Conservation (phyloP, 1,139 yeast species). For the Scheffersomyces lignicola region DNA sequence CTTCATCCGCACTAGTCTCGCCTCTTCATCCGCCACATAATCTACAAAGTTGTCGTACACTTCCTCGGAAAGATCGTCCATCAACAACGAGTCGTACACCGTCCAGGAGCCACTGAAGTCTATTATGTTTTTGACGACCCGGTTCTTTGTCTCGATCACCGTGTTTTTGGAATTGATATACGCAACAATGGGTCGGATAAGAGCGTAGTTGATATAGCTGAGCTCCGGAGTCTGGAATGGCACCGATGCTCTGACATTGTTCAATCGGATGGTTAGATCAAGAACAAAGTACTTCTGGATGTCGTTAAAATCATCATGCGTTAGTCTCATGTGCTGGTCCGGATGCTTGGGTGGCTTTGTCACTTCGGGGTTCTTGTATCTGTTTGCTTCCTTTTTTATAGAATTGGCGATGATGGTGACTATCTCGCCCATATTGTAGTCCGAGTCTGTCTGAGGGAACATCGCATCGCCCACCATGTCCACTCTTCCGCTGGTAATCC, state of each 20-base stretch:
- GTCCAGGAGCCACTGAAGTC: slow-evolving; percentile 99
- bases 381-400: slow-evolving; percentile 40
- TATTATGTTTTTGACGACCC: slow-evolving; percentile 72
- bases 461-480: slow-evolving; percentile 90
- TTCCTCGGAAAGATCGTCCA: slow-evolving; percentile 89
- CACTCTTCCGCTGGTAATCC: slow-evolving; percentile 90
- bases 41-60: slow-evolving; percentile 89
- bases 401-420: slow-evolving; percentile 40
- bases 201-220: slow-evolving; percentile 85
- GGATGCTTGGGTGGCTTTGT: slow-evolving; percentile 26
- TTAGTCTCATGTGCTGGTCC: slow-evolving; percentile 28
- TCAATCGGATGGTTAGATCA: slow-evolving; percentile 74
- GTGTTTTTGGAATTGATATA: slow-evolving; percentile 90
- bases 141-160: slow-evolving; percentile 82
- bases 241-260: slow-evolving; percentile 83
- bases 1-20: slow-evolving; percentile 66
- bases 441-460: slow-evolving; percentile 65
- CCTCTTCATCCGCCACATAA: slow-evolving; percentile 86
- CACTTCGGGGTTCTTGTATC: slow-evolving; percentile 39
- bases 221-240: slow-evolving; percentile 85
- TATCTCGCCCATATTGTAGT: slow-evolving; percentile 41
- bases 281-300: slow-evolving; percentile 64
- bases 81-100: slow-evolving; percentile 80
- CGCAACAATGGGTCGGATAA: slow-evolving; percentile 92
- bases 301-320: slow-evolving; percentile 29